Evolutionary conservation across 371 early-diverging fungal genomes (phyloP).

Genomic region (Gilbertella persicaria): DNA sequence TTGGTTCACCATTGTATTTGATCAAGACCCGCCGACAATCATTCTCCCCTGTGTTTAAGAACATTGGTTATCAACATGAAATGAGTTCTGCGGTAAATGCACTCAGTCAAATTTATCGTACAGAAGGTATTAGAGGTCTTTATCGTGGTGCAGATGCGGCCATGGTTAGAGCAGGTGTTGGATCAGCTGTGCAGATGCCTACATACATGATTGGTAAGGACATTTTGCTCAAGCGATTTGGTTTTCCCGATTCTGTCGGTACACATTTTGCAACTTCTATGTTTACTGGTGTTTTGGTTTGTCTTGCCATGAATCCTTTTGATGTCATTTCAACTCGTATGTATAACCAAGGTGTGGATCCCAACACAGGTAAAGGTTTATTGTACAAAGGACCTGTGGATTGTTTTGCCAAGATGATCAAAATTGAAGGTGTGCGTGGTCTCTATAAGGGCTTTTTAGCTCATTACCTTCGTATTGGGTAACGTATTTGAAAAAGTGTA

Average conservation of each 20-base stretch:
- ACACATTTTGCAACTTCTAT: conserved; percentile 82
- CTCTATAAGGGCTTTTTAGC: conserved; percentile 93
- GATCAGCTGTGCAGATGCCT: conserved; percentile 91
- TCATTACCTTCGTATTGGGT: conserved; percentile 94
- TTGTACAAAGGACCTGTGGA: conserved; percentile 82
- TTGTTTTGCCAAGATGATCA: conserved; percentile 83
- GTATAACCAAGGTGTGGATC: conserved; percentile 88
- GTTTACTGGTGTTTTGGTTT: conserved; percentile 85
- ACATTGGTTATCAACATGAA: conserved; percentile 91
- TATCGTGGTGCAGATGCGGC: conserved; percentile 90
- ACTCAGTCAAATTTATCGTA: conserved; percentile 64
- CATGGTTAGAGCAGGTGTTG: conserved; percentile 89
- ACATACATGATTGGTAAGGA: conserved; percentile 85
- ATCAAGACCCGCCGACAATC: conserved; percentile 97
- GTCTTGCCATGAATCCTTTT: conserved; percentile 95
- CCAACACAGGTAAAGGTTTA: conserved; percentile 59
- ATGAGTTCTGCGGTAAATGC: conserved; percentile 74
- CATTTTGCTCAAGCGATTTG: conserved; percentile 60
- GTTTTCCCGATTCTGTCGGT: conserved; percentile 62
- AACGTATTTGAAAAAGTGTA: conserved; percentile 22
- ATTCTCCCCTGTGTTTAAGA: conserved; percentile 68
- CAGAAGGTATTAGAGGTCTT: conserved; percentile 76
- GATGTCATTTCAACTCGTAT: conserved; percentile 94
- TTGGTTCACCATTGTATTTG: conserved; percentile 89
- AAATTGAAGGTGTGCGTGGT: conserved; percentile 82